Evolutionary conservation across 2,329 filamentous ascomycete species (phyloP).

Genomic region (Paecilomyces formosus): DNA sequence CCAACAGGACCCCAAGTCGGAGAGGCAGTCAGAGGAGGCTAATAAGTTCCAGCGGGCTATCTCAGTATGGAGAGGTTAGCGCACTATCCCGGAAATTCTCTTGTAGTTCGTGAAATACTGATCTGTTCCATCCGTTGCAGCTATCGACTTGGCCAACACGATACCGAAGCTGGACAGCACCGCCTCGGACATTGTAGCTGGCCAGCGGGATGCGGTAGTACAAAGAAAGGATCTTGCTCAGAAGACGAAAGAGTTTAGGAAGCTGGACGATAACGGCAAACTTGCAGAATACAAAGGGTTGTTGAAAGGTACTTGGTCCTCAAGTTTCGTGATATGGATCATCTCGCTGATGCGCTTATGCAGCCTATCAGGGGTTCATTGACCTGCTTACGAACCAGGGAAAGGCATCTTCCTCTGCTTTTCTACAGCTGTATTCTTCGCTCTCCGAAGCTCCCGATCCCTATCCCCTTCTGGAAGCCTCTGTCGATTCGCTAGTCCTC

Average conservation of each 20-base stretch:
- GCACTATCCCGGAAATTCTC: neutral
- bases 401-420: slow-evolving; percentile 87
- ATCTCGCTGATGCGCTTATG: neutral
- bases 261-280: slow-evolving; percentile 82
- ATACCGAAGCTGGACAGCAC: slow-evolving; percentile 82
- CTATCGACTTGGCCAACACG: slow-evolving; percentile 77
- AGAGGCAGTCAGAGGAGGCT: slow-evolving; percentile 47
- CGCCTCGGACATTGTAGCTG: slow-evolving; percentile 88
- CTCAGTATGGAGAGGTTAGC: slow-evolving; percentile 85
- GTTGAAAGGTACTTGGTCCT: slow-evolving; percentile 60
- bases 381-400: slow-evolving; percentile 93
- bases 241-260: slow-evolving; percentile 96
- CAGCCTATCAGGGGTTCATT: slow-evolving; percentile 95
- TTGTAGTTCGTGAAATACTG: neutral
- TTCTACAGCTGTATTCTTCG: slow-evolving; percentile 85
- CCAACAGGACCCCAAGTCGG: slow-evolving; percentile 15
- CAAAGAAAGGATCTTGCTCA: slow-evolving; percentile 97
- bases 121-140: slow-evolving; percentile 39
- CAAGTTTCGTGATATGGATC: slow-evolving; percentile 3
- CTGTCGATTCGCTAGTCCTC: slow-evolving; percentile 84
- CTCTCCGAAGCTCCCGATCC: slow-evolving; percentile 94
- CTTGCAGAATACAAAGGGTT: slow-evolving; percentile 81
- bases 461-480: slow-evolving; percentile 91
- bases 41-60: slow-evolving; percentile 98
- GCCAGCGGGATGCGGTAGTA: slow-evolving; percentile 90